A percentile compares a stretch with the other conserved stretches of the same genome.
These are phyloP conservation scores for Cystobasidium onofrii DNA, from an alignment of 768 basidiomycete species.

Conservation along the genomic window DNA sequence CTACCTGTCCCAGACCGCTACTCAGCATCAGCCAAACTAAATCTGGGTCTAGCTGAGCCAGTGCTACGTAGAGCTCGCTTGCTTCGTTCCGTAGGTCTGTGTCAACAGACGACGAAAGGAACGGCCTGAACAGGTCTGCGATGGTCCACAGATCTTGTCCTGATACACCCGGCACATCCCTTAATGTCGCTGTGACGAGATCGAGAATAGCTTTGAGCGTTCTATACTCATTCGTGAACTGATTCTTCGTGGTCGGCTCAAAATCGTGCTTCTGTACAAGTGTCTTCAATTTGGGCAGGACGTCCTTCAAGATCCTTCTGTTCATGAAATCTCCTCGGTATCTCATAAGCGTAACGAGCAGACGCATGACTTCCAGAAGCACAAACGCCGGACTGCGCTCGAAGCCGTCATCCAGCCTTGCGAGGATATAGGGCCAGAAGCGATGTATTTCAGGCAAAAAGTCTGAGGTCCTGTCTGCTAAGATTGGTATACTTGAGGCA, in stretches of 20 bases:
- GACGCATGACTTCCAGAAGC: conserved; percentile 61
- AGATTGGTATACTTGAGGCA: conserved; percentile 61
- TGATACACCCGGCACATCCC: conserved; percentile 56
- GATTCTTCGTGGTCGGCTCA: conserved; percentile 44
- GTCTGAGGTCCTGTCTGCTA: conserved; percentile 56
- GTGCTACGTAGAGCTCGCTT: conserved; percentile 56
- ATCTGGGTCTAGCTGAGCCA: conserved; percentile 62
- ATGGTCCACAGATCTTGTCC: conserved; percentile 75
- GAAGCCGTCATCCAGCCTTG: conserved; percentile 11
- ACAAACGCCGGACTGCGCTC: conserved; percentile 54
- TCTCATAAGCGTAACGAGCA: conserved; percentile 63
- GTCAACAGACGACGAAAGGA: conserved; percentile 60
- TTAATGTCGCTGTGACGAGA: conserved; percentile 63
- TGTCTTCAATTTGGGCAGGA: conserved; percentile 79
- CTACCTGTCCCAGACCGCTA: neutral
- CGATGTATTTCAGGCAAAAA: conserved; percentile 76
- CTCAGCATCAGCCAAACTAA: conserved; percentile 70
- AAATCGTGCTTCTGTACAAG: conserved; percentile 58
- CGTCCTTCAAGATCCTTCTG: conserved; percentile 75
- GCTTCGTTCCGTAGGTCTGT: conserved; percentile 66
- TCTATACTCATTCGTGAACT: conserved; percentile 70
- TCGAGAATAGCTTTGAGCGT: conserved; percentile 66
- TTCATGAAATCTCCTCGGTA: conserved; percentile 79
- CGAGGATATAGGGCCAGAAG: conserved; percentile 85
- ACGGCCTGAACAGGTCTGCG: conserved; percentile 64